Percentiles rank a stretch among this genome's conserved stretches.
Conservation (phyloP, 2,329 filamentous ascomycete genomes). For the Aschersonia sp. region DNA sequence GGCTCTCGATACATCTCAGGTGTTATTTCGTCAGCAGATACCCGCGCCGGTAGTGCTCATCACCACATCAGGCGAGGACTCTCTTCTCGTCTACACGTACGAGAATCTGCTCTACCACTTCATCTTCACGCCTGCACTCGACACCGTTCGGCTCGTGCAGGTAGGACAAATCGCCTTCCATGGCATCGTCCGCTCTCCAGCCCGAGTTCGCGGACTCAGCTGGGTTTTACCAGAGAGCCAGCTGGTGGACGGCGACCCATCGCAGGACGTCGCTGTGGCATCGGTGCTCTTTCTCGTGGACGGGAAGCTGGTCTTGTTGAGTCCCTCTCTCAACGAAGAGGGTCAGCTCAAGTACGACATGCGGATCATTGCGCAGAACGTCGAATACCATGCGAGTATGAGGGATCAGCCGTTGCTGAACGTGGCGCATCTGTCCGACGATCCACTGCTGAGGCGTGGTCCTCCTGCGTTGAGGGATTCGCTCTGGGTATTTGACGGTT, state of each 20-base stretch:
- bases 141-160: constrained; percentile 63
- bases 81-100: constrained; percentile 89
- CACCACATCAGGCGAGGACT: constrained; percentile 82
- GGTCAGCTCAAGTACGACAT: constrained; percentile 94
- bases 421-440: constrained; percentile 13
- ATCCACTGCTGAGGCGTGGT: constrained; percentile 10
- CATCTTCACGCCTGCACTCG: constrained; percentile 63
- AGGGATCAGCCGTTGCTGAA: constrained; percentile 55
- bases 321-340: constrained; percentile 69
- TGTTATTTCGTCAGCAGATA: constrained; percentile 65
- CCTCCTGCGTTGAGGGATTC: constrained; percentile 58
- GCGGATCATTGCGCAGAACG: constrained; percentile 89
- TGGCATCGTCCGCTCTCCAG: constrained; percentile 87
- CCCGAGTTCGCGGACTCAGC: constrained; percentile 80
- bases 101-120: constrained; percentile 95
- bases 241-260: constrained; percentile 79
- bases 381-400: constrained; percentile 90
- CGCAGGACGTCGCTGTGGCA: constrained; percentile 85
- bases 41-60: constrained; percentile 81
- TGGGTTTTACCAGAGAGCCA: constrained; percentile 93
- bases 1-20: constrained; percentile 55
- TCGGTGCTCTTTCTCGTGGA: constrained; percentile 95
- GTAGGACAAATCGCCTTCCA: constrained; percentile 98
- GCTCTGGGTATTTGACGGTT: constrained; percentile 87
- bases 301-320: constrained; percentile 84